These are phyloP conservation scores for Cytospora schulzeri DNA, from an alignment of 2,329 filamentous ascomycete species.

Conservation along the genomic window DNA sequence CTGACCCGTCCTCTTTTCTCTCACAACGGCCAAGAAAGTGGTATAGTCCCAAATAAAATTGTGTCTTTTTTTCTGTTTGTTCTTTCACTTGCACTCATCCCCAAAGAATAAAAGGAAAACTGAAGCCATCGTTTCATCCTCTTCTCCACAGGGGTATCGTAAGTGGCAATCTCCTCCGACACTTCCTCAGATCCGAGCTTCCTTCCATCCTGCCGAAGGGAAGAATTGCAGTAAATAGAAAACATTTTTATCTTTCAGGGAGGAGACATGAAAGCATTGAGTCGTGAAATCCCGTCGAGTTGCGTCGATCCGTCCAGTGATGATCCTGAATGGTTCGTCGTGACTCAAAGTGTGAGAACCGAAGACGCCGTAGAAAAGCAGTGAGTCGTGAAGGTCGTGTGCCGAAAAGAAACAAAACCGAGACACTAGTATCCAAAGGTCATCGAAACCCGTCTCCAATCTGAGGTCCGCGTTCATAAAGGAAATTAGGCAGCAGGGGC, in stretches of 20 bases:
- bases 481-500: conserved; percentile 46
- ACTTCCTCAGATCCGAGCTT: not conserved
- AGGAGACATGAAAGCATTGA: not conserved
- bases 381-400: conserved; percentile 7
- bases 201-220: not conserved
- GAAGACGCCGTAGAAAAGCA: conserved; percentile 13
- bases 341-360: conserved; percentile 7
- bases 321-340: not conserved
- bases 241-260: not conserved
- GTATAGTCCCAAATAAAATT: not conserved
- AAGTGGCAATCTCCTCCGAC: conserved; percentile 4
- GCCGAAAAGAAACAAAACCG: conserved; percentile 1
- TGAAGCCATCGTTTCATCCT: not conserved
- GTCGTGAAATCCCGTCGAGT: not conserved
- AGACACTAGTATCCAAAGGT: not conserved
- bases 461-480: not conserved
- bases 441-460: not conserved
- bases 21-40: not conserved
- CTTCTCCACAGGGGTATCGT: conserved; percentile 9
- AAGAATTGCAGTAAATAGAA: not conserved
- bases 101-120: not conserved
- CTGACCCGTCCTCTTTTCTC: not conserved
- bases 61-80: not conserved
- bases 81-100: not conserved
- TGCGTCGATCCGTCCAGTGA: not conserved